Base-by-base conservation (phyloP, 2,329 filamentous ascomycete genomes). In the Aureobasidium sp. region DNA sequence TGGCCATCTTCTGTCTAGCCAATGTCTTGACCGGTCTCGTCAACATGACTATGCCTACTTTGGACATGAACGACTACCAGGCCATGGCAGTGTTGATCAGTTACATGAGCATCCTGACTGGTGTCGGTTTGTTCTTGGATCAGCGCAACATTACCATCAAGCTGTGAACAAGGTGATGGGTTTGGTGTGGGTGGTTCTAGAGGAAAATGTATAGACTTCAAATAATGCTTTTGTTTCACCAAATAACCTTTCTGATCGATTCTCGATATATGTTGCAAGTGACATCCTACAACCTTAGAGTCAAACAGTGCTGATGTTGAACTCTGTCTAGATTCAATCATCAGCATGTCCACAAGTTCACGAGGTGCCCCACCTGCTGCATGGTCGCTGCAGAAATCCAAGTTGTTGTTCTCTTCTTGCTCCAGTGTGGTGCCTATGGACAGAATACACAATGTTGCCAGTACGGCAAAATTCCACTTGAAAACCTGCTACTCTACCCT, bases 1-100 rank as follows among this genome's bases (percentile, higher is more conserved):
- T 99, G 49, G 84, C 84, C 0, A 74, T 97, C 0, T 99, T 99
- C 70, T 74, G 99, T 61, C 69, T 92, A 38, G 92, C 94, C 2
- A 99, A 99, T 70, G 74, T 99, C 49, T 74, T 96, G 64, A 99
- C 94, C 0, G 94, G 94, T 0, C 70, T 90, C 17, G 87, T 97
- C 58, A 99, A 99, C 71, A 79, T 99, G 79, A 89, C 86, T 4
- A 74, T 97, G 59, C 86, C 87, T 40, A 99, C 94, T 2, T 74
- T 97, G 65, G 82, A 93, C 70, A 84, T 88, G 64, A 79, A 79
- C 4, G 81, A 83, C 9, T 67, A 81, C 3, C 72, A 77, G 60
- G 84, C 91, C 0, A 89, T 96, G 84, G 85, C 73, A 0, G 84
- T 96, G 35, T 73, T 99, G 64, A 73, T 90, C 23, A 82, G 73